Evolutionary conservation across 2,329 filamentous ascomycete genomes (phyloP), one percentile per base, ranked within the genome.

Genomic region (Pseudocercospora fijiensis): DNA sequence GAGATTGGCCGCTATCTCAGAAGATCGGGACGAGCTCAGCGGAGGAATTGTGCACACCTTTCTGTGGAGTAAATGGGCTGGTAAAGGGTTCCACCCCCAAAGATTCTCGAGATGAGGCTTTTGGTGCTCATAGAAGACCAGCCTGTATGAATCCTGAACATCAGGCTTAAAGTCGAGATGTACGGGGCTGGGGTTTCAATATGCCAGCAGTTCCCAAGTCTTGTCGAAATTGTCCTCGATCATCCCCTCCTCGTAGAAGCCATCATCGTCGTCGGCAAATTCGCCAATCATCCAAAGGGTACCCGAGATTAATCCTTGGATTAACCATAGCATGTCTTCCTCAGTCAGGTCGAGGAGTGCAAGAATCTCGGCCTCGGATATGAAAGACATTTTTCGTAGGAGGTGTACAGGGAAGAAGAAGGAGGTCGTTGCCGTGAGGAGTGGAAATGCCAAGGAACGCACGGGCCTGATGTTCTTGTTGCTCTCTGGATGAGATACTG

Each of bases 241-340:
- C 8, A 62, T 24, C 22, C 57, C 61, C 4, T 64, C 62, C 10
- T 60, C 52, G 8, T 52, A 28, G 9, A 58, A 28, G 1, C 26
- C 57, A 0, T 59, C 52, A 3, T 57, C 45, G 4, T 64, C 65
- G 45, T 67, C 65, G 24, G 57, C 57, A 33, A 62, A 67, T 33
- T 67, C 65, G 20, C 51, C 62, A 5, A 67, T 18, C 60, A 67
- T 62, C 62, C 62, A 67, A 18, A 67, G 62, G 11, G 61, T 66
- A 16, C 58, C 60, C 22, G 64, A 66, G 41, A 66, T 26, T 3
- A 68, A 33, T 16, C 63, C 61, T 45, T 66, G 64, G 2, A 64
- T 37, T 24, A 65, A 30, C 57, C 60, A 68, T 9, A 68, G 58
- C 16, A 66, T 24, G 24, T 60, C 58, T 16, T 65, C 61, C 20